phyloP scores from a whole-genome alignment of 2,329 filamentous ascomycete species.

The Hansfordia pulvinata region DNA sequence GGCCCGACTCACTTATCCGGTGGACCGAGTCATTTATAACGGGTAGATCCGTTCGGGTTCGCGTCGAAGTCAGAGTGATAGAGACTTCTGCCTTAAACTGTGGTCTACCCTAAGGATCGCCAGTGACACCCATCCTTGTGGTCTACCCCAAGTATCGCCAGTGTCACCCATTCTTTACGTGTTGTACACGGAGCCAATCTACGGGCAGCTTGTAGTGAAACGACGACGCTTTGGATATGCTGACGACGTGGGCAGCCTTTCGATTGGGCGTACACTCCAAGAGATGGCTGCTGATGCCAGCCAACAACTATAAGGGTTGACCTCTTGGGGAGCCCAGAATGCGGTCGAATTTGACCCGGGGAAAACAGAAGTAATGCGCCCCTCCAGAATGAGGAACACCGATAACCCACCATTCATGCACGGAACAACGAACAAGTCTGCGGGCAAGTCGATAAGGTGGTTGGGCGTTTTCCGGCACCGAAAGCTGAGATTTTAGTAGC shows the following conservation, averaged over 20 bases:
- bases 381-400: conserved; percentile 3
- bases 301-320: conserved; percentile 3
- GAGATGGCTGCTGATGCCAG: conserved; percentile 4
- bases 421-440: no score
- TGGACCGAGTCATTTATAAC: conserved; percentile 1
- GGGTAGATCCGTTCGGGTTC: neutral
- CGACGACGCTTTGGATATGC: conserved; percentile 7
- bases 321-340: conserved; percentile 6
- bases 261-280: conserved; percentile 4
- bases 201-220: conserved; percentile 1
- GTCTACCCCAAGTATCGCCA: no score
- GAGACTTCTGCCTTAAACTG: neutral
- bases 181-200: conserved; percentile 4
- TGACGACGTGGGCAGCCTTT: conserved; percentile 8
- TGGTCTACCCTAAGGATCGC: conserved; percentile 3
- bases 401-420: conserved; percentile 1
- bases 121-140: no score
- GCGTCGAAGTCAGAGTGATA: conserved; percentile 2
- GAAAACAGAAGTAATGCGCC: conserved; percentile 11
- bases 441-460: no score
- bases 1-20: neutral
- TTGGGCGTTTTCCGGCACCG: no score
- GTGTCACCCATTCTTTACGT: conserved; percentile 4
- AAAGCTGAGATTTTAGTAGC: no score
- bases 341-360: conserved; percentile 8